A percentile compares a stretch with the other conserved stretches of the same genome.
phyloP scores from a whole-genome alignment of 2,329 filamentous ascomycete species.

The Sporothrix pseudoabietina region DNA sequence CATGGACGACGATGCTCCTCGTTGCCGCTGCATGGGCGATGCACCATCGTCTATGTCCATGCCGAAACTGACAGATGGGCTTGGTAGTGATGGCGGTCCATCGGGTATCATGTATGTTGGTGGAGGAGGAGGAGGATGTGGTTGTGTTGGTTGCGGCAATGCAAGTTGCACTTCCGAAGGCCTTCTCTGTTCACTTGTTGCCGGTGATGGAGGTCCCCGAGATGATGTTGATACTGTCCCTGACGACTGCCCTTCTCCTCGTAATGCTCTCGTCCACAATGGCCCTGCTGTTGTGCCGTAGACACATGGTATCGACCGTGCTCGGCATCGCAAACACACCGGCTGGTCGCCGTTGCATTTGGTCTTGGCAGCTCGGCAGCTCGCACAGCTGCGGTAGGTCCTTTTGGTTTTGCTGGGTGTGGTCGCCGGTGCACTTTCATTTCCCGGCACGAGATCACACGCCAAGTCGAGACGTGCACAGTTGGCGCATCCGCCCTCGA shows the following conservation, averaged over 20 bases:
- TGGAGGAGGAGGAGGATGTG: not conserved
- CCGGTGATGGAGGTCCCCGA: not conserved
- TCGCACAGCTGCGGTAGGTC: conserved; percentile 24
- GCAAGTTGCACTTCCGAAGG: not conserved
- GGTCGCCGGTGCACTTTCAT: not conserved
- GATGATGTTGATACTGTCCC: not conserved
- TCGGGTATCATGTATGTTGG: not conserved
- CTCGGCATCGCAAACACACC: conserved; percentile 25
- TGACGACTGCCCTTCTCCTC: not conserved
- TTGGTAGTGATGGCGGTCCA: not conserved
- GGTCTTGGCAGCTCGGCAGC: conserved; percentile 26
- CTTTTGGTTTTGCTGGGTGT: not conserved
- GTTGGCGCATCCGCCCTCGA: conserved; percentile 19
- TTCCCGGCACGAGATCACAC: not conserved
- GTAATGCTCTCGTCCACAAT: conserved; percentile 4
- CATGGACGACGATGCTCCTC: not conserved
- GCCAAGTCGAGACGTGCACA: conserved; percentile 28
- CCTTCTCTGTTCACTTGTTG: not conserved
- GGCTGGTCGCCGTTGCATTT: conserved; percentile 31
- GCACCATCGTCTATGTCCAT: not conserved
- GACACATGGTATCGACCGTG: conserved; percentile 15
- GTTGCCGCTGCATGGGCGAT: not conserved
- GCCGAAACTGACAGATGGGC: not conserved
- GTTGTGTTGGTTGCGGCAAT: not conserved
- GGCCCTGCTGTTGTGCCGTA: conserved; percentile 14